Percentiles rank a stretch among this genome's conserved stretches.
Evolutionary conservation across 179 eudicot genomes (phyloP).

Genomic region (Carnegiea gigantea): DNA sequence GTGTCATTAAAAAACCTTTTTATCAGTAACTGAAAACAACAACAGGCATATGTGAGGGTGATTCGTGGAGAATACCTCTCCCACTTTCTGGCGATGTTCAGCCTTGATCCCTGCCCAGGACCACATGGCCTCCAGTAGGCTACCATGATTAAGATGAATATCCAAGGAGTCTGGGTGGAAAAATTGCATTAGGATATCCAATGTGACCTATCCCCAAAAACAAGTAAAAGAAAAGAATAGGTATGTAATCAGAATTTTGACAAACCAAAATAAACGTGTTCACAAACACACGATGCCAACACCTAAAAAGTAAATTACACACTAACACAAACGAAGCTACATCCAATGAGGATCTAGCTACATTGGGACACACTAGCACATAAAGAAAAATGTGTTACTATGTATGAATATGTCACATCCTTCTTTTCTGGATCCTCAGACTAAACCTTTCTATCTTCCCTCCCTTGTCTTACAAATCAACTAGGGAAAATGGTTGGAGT

Average conservation of each 20-base stretch:
- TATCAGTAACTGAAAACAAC: slow-evolving; percentile 11
- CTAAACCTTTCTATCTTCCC: not conserved
- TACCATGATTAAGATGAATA: slow-evolving; percentile 89
- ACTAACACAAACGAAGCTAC: not conserved
- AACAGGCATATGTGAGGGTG: not conserved
- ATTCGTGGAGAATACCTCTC: slow-evolving; percentile 52
- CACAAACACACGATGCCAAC: not conserved
- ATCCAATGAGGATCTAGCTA: not conserved
- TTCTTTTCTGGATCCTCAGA: not conserved
- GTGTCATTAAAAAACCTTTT: not conserved
- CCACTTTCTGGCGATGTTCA: slow-evolving; percentile 83
- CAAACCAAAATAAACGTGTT: not conserved
- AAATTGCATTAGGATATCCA: slow-evolving; percentile 61
- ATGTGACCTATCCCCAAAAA: slow-evolving; percentile 52
- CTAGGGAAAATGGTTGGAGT: not conserved
- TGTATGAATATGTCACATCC: not conserved
- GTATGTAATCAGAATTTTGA: not conserved
- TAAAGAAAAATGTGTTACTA: not conserved
- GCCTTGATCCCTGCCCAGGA: slow-evolving; percentile 81
- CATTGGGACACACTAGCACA: not conserved
- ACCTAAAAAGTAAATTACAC: slow-evolving; percentile 2
- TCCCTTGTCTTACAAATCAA: not conserved
- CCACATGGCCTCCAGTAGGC: slow-evolving; percentile 89
- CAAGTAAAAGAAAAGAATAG: not conserved
- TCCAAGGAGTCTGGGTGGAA: slow-evolving; percentile 76